phyloP scores from a whole-genome alignment of 805 yeast species.

The Candida anglica region DNA sequence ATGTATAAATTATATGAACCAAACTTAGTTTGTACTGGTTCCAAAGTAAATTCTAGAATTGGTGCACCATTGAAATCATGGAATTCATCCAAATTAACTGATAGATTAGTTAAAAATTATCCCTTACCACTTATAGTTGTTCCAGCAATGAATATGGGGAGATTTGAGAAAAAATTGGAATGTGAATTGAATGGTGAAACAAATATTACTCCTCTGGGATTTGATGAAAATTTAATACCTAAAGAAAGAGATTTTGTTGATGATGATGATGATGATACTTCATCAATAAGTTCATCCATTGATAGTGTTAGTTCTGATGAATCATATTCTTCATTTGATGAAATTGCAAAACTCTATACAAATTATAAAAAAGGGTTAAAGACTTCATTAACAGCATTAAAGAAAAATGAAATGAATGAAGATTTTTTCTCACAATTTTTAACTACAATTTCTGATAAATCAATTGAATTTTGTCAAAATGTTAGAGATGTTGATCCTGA shows the following conservation, averaged over 20 bases:
- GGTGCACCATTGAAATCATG: conserved; percentile 56
- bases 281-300: neutral
- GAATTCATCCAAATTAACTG: conserved; percentile 60
- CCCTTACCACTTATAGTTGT: conserved; percentile 66
- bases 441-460: conserved; percentile 29
- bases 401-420: conserved; percentile 15
- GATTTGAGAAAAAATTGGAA: conserved; percentile 46
- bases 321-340: conserved; percentile 36
- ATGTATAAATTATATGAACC: conserved; percentile 62
- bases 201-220: neutral
- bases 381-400: conserved; percentile 10
- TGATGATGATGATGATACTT: conserved; percentile 9
- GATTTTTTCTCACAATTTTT: conserved; percentile 24
- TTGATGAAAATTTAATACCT: neutral
- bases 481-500: conserved; percentile 34
- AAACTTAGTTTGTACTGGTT: conserved; percentile 50
- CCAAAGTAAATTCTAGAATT: conserved; percentile 41
- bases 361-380: conserved; percentile 21
- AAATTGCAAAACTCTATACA: conserved; percentile 30
- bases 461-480: conserved; percentile 31
- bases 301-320: conserved; percentile 21
- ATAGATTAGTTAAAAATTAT: conserved; percentile 58
- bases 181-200: conserved; percentile 10
- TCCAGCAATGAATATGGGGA: conserved; percentile 54
- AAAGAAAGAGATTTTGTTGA: conserved; percentile 3